A percentile compares a stretch with the other conserved stretches of the same genome.
Evolutionary conservation across 169 alveolate genomes (phyloP).

Genomic region (Plasmodium malariae): DNA sequence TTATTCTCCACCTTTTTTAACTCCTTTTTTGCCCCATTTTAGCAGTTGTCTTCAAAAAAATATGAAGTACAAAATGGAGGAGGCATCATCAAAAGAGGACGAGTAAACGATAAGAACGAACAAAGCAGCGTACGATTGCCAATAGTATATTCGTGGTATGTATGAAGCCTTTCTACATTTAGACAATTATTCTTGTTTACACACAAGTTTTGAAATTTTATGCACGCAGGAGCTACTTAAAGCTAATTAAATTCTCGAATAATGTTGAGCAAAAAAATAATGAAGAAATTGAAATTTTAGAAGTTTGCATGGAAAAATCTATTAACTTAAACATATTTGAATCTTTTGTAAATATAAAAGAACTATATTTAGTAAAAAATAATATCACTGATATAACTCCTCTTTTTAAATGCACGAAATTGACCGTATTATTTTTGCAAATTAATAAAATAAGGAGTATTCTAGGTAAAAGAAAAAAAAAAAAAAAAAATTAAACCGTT

Average conservation of each 20-base stretch:
- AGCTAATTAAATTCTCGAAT: slow-evolving; percentile 40
- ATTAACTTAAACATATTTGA: slow-evolving; percentile 49
- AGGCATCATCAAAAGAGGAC: slow-evolving; percentile 17
- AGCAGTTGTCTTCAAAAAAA: no score
- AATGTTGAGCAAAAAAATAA: slow-evolving; percentile 55
- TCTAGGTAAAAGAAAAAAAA: slow-evolving; percentile 33
- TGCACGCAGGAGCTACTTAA: slow-evolving; percentile 1
- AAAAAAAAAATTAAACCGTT: no score
- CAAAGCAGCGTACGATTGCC: not conserved
- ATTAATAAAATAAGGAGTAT: slow-evolving; percentile 40
- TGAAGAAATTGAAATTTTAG: slow-evolving; percentile 58
- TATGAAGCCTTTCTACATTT: no score
- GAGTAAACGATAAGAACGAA: slow-evolving; percentile 9
- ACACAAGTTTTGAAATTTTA: not conserved
- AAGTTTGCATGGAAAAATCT: slow-evolving; percentile 61
- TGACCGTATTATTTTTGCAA: slow-evolving; percentile 50
- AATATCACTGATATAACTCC: slow-evolving; percentile 69
- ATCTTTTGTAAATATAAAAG: slow-evolving; percentile 42
- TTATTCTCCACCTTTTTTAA: no score
- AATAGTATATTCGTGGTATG: no score
- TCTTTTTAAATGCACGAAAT: slow-evolving; percentile 24
- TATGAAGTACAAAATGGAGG: not conserved
- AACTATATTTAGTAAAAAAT: slow-evolving; percentile 48
- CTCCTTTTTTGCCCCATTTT: no score
- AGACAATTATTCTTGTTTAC: no score